phyloP scores from a whole-genome alignment of 2,329 filamentous ascomycete genomes.

The Plectosphaerella plurivora region DNA sequence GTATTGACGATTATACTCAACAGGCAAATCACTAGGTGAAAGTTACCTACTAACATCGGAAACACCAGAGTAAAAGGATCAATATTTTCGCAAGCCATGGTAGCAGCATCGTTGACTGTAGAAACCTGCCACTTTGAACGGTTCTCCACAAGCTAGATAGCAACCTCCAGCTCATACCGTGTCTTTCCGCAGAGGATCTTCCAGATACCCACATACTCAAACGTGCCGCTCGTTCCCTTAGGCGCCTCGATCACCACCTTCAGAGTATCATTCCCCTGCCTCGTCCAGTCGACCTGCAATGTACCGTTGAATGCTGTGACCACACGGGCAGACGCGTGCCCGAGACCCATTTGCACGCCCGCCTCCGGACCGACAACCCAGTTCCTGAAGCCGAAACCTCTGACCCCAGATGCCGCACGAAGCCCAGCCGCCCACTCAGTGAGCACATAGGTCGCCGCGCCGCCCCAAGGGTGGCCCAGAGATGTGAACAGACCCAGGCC shows the following conservation, averaged over 20 bases:
- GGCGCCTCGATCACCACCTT: slow-evolving; percentile 11
- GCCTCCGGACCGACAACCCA: slow-evolving; percentile 21
- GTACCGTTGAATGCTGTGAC: slow-evolving; percentile 18
- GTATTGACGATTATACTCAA: too few relatives aligned
- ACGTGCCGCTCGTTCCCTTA: slow-evolving; percentile 5
- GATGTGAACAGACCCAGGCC: slow-evolving; percentile 37
- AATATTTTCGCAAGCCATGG: too few relatives aligned
- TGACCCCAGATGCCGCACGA: slow-evolving; percentile 6
- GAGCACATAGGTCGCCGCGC: slow-evolving; percentile 37
- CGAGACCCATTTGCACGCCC: slow-evolving; percentile 19
- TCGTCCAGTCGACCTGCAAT: slow-evolving; percentile 15
- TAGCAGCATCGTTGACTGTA: too few relatives aligned
- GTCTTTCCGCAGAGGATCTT: slow-evolving; percentile 5
- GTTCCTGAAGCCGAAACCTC: slow-evolving; percentile 17
- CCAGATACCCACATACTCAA: slow-evolving; percentile 5
- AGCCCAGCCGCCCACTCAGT: slow-evolving; percentile 28
- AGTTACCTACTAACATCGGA: too few relatives aligned
- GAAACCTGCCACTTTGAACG: too few relatives aligned
- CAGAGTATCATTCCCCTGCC: not conserved
- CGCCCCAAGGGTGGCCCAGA: slow-evolving; percentile 38
- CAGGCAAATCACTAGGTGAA: too few relatives aligned
- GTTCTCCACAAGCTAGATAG: not conserved
- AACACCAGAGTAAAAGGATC: too few relatives aligned
- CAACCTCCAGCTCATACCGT: slow-evolving; percentile 8
- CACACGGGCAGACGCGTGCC: slow-evolving; percentile 17